Evolutionary conservation across 805 yeast species (phyloP).

Genomic region (Nakazawaea anatomiae): DNA sequence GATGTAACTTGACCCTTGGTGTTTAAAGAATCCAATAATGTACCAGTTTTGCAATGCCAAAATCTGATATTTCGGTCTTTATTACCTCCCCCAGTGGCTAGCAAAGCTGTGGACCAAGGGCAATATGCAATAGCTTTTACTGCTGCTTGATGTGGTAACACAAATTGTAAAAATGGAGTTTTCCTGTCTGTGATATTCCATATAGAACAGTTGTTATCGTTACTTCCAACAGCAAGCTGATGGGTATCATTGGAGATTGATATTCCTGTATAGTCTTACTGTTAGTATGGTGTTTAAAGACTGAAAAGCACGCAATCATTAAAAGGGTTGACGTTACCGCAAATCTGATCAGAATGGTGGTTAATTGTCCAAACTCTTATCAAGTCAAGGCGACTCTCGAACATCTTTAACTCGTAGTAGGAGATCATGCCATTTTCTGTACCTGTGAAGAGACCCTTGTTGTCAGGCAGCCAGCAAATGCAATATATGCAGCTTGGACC

Average conservation of each 20-base stretch:
- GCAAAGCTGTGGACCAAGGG: constrained; percentile 77
- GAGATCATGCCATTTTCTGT: constrained; percentile 58
- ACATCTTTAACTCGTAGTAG: constrained; percentile 27
- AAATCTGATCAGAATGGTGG: constrained; percentile 53
- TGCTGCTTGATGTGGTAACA: constrained; percentile 72
- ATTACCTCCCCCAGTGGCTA: constrained; percentile 91
- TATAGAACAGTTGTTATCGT: constrained; percentile 72
- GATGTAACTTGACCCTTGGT: constrained; percentile 78
- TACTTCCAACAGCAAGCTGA: constrained; percentile 76
- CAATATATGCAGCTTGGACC: constrained; percentile 45
- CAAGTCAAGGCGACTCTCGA: constrained; percentile 9
- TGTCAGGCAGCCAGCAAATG: constrained; percentile 50
- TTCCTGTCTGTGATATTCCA: constrained; percentile 54
- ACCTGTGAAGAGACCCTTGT: constrained; percentile 48
- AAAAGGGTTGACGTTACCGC: constrained; percentile 33
- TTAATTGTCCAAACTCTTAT: constrained; percentile 23
- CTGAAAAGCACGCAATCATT: neutral
- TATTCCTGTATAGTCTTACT: constrained; percentile 34
- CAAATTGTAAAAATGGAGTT: constrained; percentile 38
- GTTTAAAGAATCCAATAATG: constrained; percentile 48
- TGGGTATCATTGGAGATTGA: constrained; percentile 47
- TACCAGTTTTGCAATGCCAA: constrained; percentile 83
- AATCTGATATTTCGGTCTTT: constrained; percentile 75
- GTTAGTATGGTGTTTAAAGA: constrained; percentile 17
- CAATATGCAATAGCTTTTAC: constrained; percentile 87